phyloP scores from a whole-genome alignment of 345 rosid genomes.

The Moricandia arvensis region DNA sequence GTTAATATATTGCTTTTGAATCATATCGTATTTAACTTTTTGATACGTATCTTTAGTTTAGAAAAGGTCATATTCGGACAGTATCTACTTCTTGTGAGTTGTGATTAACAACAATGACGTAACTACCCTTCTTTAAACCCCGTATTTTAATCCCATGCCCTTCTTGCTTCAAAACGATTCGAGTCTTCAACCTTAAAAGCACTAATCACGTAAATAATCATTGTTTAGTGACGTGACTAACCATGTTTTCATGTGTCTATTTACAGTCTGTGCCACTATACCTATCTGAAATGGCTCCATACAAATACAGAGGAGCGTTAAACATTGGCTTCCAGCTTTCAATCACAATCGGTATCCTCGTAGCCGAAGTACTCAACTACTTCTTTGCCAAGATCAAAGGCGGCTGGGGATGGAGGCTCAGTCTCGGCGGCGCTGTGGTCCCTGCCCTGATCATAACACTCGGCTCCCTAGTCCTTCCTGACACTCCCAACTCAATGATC shows the following conservation, averaged over 20 bases:
- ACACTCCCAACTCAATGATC: slow-evolving; percentile 94
- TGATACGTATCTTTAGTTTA: slow-evolving; percentile 3
- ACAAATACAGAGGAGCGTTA: slow-evolving; percentile 85
- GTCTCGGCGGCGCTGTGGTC: slow-evolving; percentile 93
- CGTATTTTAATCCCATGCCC: neutral
- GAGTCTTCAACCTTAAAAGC: neutral
- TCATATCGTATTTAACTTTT: neutral
- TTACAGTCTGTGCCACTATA: slow-evolving; percentile 93
- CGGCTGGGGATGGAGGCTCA: slow-evolving; percentile 94
- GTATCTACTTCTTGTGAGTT: neutral
- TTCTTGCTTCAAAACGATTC: neutral
- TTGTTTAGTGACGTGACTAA: slow-evolving; percentile 31
- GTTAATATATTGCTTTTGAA: neutral
- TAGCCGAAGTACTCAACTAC: slow-evolving; percentile 78
- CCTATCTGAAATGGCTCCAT: slow-evolving; percentile 97
- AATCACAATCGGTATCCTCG: slow-evolving; percentile 80
- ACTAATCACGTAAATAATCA: neutral
- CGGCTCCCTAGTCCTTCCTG: slow-evolving; percentile 83
- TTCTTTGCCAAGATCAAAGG: slow-evolving; percentile 81
- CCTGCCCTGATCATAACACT: slow-evolving; percentile 85
- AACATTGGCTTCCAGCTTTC: slow-evolving; percentile 94
- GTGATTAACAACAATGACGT: neutral
- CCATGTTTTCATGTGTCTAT: neutral
- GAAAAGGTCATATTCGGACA: slow-evolving; percentile 29
- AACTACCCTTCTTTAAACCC: neutral